Evolutionary conservation across 495 filamentous ascomycete species (phyloP).

Genomic region (Trichoderma gamsii): DNA sequence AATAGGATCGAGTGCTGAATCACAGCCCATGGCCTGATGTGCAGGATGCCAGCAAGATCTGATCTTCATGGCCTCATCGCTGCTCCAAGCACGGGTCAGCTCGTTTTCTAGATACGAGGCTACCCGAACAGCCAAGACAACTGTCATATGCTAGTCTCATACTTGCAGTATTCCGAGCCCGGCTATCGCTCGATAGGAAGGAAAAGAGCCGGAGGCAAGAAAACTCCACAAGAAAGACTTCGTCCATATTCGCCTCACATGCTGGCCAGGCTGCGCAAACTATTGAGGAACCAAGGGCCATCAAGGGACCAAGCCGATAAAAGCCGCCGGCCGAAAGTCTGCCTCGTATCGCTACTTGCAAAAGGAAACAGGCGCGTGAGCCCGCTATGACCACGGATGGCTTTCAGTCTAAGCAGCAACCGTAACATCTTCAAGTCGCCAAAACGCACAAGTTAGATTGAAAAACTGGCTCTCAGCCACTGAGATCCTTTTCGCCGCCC

Average conservation of each 20-base stretch:
- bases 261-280: not conserved
- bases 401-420: not conserved
- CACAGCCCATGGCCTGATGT: too few relatives aligned
- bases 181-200: too few relatives aligned
- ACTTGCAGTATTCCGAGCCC: too few relatives aligned
- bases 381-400: not conserved
- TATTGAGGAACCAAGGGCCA: not conserved
- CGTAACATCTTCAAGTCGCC: not conserved
- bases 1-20: too few relatives aligned
- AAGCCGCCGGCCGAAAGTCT: not conserved
- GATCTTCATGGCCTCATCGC: too few relatives aligned
- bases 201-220: too few relatives aligned
- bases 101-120: too few relatives aligned
- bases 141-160: too few relatives aligned
- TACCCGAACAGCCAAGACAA: too few relatives aligned
- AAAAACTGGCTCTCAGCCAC: conserved; percentile 2
- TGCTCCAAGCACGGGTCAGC: too few relatives aligned
- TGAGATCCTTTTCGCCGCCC: not conserved
- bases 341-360: not conserved
- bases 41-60: too few relatives aligned
- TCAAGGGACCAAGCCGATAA: conserved; percentile 4
- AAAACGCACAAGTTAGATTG: not conserved
- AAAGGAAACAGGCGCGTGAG: not conserved
- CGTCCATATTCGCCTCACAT: not conserved
- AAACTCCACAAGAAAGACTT: not conserved